These are phyloP conservation scores for Spathaspora girioi DNA, from an alignment of 805 yeast genomes.

Conservation along the genomic window DNA sequence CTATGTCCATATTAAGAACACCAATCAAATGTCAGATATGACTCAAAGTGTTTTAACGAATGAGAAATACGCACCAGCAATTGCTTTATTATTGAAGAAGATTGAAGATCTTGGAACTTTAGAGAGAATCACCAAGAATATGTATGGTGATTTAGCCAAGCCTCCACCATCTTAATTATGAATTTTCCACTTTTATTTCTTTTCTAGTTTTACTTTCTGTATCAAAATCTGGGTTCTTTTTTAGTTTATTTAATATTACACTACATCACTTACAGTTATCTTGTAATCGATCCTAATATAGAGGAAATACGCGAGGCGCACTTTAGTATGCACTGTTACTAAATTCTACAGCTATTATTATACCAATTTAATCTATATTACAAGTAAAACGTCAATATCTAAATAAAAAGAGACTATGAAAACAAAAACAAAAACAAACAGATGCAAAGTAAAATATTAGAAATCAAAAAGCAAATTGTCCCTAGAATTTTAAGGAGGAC, in stretches of 20 bases:
- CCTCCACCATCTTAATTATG: neutral
- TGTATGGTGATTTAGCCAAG: constrained; percentile 22
- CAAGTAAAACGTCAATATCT: neutral
- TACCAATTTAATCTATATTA: neutral
- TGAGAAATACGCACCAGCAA: constrained; percentile 27
- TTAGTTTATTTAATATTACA: neutral
- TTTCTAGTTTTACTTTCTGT: neutral
- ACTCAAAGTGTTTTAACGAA: constrained; percentile 23
- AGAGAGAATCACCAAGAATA: constrained; percentile 23
- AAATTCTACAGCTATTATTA: neutral
- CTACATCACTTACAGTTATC: neutral
- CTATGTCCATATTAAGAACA: constrained; percentile 20
- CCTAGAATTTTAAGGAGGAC: constrained; percentile 24
- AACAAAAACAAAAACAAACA: neutral
- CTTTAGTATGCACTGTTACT: no score
- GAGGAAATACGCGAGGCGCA: no score
- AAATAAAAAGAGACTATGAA: neutral
- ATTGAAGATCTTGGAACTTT: constrained; percentile 29
- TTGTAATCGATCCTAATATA: no score
- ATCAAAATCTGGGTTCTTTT: neutral
- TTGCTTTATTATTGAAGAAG: constrained; percentile 27
- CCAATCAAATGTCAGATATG: constrained; percentile 16
- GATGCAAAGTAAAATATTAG: neutral
- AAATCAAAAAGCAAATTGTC: neutral
- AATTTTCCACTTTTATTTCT: neutral